phyloP scores from a whole-genome alignment of 768 basidiomycete genomes.

The Hypholoma fasciculare region DNA sequence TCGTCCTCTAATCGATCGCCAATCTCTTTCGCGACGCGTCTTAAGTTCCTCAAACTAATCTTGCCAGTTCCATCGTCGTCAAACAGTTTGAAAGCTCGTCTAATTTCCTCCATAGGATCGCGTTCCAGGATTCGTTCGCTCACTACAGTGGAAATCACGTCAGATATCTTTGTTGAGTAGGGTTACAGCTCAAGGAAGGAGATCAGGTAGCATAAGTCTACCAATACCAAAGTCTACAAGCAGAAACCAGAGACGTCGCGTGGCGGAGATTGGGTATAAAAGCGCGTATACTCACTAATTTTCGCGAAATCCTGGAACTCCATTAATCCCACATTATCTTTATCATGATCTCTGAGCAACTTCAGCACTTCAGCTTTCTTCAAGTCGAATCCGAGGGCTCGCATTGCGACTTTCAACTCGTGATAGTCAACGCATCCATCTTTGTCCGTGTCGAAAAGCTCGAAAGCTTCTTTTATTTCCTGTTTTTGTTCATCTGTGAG shows the following conservation, averaged over 20 bases:
- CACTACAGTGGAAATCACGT: slow-evolving; percentile 53
- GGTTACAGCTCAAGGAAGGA: too few species aligned
- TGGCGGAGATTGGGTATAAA: background rate
- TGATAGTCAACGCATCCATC: slow-evolving; percentile 96
- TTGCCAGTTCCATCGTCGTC: slow-evolving; percentile 96
- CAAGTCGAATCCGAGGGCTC: slow-evolving; percentile 95
- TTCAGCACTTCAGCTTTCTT: slow-evolving; percentile 99
- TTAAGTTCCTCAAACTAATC: slow-evolving; percentile 87
- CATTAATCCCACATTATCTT: slow-evolving; percentile 81
- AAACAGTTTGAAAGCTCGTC: slow-evolving; percentile 94
- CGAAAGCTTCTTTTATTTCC: slow-evolving; percentile 98
- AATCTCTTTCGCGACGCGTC: slow-evolving; percentile 94
- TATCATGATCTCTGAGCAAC: slow-evolving; percentile 88
- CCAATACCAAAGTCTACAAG: too few species aligned
- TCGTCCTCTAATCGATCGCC: slow-evolving; percentile 95
- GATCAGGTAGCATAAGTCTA: too few species aligned
- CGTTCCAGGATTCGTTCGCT: slow-evolving; percentile 90
- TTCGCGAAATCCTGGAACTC: slow-evolving; percentile 92
- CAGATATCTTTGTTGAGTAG: background rate
- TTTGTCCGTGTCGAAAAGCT: slow-evolving; percentile 99
- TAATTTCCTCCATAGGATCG: slow-evolving; percentile 96
- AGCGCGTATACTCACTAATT: slow-evolving; percentile 68
- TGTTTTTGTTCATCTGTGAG: slow-evolving; percentile 88
- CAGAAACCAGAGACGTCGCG: background rate
- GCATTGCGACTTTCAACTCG: slow-evolving; percentile 98